Percentiles rank a stretch among this genome's conserved stretches.
These are phyloP conservation scores for Psilocybe subaeruginosa DNA, from an alignment of 768 basidiomycete genomes.

Conservation along the genomic window DNA sequence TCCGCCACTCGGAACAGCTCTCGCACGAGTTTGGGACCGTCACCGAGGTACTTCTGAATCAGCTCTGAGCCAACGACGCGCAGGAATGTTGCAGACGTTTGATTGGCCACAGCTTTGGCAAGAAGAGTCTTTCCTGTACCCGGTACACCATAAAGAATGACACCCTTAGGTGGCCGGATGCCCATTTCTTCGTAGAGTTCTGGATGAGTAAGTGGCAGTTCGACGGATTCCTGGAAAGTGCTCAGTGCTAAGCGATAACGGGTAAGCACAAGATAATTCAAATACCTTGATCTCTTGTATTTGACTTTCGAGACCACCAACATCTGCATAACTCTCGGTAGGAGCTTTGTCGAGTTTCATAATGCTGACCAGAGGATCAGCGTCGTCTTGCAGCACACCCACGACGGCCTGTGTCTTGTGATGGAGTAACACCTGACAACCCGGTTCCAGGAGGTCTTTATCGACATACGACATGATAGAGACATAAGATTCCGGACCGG, in stretches of 20 bases:
- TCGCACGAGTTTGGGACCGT: conserved; percentile 96
- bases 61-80: conserved; percentile 97
- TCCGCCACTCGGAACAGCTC: conserved; percentile 97
- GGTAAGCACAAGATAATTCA: background rate
- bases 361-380: conserved; percentile 94
- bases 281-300: conserved; percentile 98
- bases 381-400: conserved; percentile 93
- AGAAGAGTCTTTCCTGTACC: conserved; percentile 98
- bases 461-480: conserved; percentile 98
- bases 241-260: background rate
- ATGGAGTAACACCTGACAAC: conserved; percentile 92
- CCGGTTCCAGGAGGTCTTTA: conserved; percentile 96
- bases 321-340: conserved; percentile 97
- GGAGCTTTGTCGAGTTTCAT: conserved; percentile 99
- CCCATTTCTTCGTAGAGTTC: conserved; percentile 99
- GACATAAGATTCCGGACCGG: conserved; percentile 96
- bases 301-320: conserved; percentile 95
- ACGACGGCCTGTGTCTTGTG: conserved; percentile 96
- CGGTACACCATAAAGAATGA: conserved; percentile 97
- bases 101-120: conserved; percentile 97
- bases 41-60: conserved; percentile 99
- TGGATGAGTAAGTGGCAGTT: conserved; percentile 95
- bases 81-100: conserved; percentile 97
- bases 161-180: conserved; percentile 99
- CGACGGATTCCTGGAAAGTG: conserved; percentile 84